phyloP scores from a whole-genome alignment of 2,329 filamentous ascomycete genomes.

The Anisogramma anomala region DNA sequence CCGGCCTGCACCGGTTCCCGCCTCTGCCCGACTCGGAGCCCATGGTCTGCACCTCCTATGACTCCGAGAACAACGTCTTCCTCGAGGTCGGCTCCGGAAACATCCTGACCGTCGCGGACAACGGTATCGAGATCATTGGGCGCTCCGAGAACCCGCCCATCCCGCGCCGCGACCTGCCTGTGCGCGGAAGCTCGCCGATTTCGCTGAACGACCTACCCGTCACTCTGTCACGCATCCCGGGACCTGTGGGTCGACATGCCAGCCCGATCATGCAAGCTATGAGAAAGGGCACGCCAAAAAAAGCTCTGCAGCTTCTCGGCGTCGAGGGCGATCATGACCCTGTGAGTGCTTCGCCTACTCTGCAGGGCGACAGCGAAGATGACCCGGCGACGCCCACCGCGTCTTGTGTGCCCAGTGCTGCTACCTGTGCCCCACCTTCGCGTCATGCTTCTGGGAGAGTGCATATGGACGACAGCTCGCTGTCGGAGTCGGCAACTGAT shows the following conservation, averaged over 20 bases:
- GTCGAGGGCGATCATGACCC: not conserved
- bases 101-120: conserved; percentile 4
- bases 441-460: not conserved
- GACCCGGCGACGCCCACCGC: conserved; percentile 1
- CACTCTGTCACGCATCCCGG: conserved; percentile 5
- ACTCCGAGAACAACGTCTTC: conserved; percentile 6
- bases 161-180: not conserved
- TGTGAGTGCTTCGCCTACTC: not conserved
- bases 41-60: conserved; percentile 11
- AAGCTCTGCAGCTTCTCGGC: conserved; percentile 9
- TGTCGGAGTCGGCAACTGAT: not conserved
- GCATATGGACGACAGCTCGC: not conserved
- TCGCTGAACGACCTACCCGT: not conserved
- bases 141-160: not conserved
- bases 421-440: not conserved
- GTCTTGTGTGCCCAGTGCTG: not conserved
- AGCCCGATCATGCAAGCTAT: conserved; percentile 7
- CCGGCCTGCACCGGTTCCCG: conserved; percentile 12
- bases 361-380: not conserved
- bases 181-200: not conserved
- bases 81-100: conserved; percentile 12
- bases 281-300: conserved; percentile 7
- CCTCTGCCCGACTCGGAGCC: conserved; percentile 12
- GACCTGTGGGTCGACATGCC: not conserved
- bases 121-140: conserved; percentile 2